These are phyloP conservation scores for Bjerkandera adusta DNA, from an alignment of 1,284 basidiomycete species.

Conservation along the genomic window DNA sequence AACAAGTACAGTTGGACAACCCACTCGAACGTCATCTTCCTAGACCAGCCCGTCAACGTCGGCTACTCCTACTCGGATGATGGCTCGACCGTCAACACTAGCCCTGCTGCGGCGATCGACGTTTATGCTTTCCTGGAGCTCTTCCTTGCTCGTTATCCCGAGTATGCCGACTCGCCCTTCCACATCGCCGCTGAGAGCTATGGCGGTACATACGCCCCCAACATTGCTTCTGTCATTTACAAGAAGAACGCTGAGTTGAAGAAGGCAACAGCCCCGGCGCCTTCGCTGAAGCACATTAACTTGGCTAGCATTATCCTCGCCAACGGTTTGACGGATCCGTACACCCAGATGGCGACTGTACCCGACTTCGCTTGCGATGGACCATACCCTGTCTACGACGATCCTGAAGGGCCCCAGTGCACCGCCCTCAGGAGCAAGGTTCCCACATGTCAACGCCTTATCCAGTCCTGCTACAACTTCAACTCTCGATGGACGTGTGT, in stretches of 20 bases:
- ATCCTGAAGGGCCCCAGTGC: conserved; percentile 70
- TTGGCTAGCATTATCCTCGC: conserved; percentile 79
- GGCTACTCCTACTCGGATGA: conserved; percentile 85
- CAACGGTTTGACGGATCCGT: conserved; percentile 81
- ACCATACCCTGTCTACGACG: conserved; percentile 70
- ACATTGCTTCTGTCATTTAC: conserved; percentile 77
- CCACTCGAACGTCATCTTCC: conserved; percentile 64
- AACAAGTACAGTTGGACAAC: conserved; percentile 51
- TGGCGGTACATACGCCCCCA: conserved; percentile 80
- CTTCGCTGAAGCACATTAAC: conserved; percentile 59
- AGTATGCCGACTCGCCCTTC: conserved; percentile 68
- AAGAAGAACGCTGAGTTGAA: conserved; percentile 63
- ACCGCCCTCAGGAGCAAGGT: conserved; percentile 59
- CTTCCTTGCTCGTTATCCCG: conserved; percentile 71
- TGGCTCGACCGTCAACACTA: conserved; percentile 68
- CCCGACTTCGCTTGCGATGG: conserved; percentile 83
- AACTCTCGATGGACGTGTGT: conserved; percentile 58
- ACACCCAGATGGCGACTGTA: conserved; percentile 70
- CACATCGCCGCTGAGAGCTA: conserved; percentile 77
- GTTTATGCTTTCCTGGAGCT: conserved; percentile 90
- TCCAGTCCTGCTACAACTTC: conserved; percentile 61
- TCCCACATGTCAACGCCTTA: conserved; percentile 67
- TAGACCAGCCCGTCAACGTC: conserved; percentile 87
- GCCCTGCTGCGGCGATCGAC: conserved; percentile 76
- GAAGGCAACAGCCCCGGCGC: conserved; percentile 35